Evolutionary conservation across 129 eudicot species (phyloP), one percentile per base, ranked within the genome.

Genomic region (Flaveria bidentis): DNA sequence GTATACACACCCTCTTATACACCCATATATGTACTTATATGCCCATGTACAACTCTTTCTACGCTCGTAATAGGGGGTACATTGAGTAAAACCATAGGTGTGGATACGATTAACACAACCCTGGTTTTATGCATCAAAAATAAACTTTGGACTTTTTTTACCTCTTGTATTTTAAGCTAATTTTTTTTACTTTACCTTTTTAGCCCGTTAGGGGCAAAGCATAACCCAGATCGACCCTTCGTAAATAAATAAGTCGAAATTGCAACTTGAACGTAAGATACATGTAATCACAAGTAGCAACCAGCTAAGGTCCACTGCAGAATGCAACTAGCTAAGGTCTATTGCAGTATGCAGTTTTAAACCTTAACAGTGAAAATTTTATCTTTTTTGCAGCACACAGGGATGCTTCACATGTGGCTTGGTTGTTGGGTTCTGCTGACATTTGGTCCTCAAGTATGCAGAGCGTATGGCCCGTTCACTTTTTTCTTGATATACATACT

Each of bases 361-460:
- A 26, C 46, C 56, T 23, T 45, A 82, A 61, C 72, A 9, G 6
- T 57, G 57, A n/a, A 55, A 0, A 16, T 62, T 22, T 42, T 41
- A 55, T 64, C 1, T 20, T 63, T 33, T 49, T 20, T 60, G 82
- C 96, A 92, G 98, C 98, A 92, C 79, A 82, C 90, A 17, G 98
- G 98, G 83, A 69, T 92, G 77, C 74, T 86, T 76, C 96, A 92
- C 68, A 76, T 88, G 10, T 88, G 84, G 55, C 85, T 92, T 64
- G 74, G 86, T 52, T 82, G 84, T 69, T 90, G 96, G 98, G 82
- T 70, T 70, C 92, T 92, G 25, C 81, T 90, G 69, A 86, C 88
- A 41, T 90, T 92, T 63, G 96, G 96, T 22, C 88, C 87, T 79
- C 85, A 80, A 81, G 96, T 92, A 64, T 90, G 88, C 81, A 78